phyloP scores from a whole-genome alignment of 2,329 filamentous ascomycete species.

The Zelopaecilomyces penicillatus region DNA sequence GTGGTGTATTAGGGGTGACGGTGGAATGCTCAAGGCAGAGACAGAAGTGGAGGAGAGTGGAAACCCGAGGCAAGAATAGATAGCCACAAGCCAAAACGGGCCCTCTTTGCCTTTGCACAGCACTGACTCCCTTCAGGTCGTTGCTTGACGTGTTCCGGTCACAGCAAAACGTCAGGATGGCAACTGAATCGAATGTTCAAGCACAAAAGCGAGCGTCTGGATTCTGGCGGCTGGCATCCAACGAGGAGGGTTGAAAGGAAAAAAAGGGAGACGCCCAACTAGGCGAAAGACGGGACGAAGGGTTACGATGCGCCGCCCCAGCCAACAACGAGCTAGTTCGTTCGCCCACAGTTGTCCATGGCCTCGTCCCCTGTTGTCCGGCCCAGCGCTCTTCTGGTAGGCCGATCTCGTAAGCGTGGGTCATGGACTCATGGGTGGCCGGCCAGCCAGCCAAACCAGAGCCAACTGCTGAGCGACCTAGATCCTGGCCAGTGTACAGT shows the following conservation, averaged over 20 bases:
- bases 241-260: conserved; percentile 9
- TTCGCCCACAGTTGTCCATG: conserved; percentile 7
- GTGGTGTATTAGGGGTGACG: too few species aligned
- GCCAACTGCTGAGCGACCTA: conserved; percentile 8
- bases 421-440: conserved; percentile 4
- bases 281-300: conserved; percentile 8
- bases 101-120: too few species aligned
- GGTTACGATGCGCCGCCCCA: conserved; percentile 9
- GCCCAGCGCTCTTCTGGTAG: conserved; percentile 6
- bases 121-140: too few species aligned
- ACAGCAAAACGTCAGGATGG: too few species aligned
- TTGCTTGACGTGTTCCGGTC: too few species aligned
- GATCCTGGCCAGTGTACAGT: conserved; percentile 4
- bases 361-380: conserved; percentile 6
- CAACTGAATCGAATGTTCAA: too few species aligned
- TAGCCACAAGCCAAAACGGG: too few species aligned
- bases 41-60: too few species aligned
- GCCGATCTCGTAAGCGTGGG: conserved; percentile 9
- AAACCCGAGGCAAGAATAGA: too few species aligned
- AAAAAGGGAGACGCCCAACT: conserved; percentile 6
- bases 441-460: conserved; percentile 3
- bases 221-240: conserved; percentile 5
- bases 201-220: conserved; percentile 8
- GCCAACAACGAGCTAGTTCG: conserved; percentile 4
- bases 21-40: too few species aligned